phyloP scores from a whole-genome alignment of 2,329 filamentous ascomycete genomes.

The Ophiostoma sp. region DNA sequence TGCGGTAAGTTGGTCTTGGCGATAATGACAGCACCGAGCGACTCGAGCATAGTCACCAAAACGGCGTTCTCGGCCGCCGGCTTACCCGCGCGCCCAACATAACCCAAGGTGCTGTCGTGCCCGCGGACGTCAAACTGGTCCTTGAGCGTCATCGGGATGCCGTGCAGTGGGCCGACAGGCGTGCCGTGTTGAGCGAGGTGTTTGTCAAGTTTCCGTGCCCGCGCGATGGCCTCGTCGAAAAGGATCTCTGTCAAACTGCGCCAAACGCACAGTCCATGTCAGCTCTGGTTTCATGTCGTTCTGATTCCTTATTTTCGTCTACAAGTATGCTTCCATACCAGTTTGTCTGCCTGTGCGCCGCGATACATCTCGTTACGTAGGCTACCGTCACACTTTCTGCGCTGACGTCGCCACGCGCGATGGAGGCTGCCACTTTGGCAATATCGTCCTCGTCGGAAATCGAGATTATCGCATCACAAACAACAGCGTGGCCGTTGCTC shows the following conservation, averaged over 20 bases:
- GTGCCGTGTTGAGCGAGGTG: conserved; percentile 33
- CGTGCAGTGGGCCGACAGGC: conserved; percentile 41
- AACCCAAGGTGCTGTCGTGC: conserved; percentile 35
- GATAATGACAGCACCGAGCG: conserved; percentile 36
- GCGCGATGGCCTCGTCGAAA: conserved; percentile 37
- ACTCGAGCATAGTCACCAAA: conserved; percentile 34
- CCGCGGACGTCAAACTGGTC: conserved; percentile 38
- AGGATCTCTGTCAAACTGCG: conserved; percentile 45
- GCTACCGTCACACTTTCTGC: conserved; percentile 1
- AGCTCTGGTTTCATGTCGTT: too few relatives aligned
- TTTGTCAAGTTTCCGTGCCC: conserved; percentile 38
- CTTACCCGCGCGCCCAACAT: conserved; percentile 36
- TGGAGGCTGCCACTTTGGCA: not conserved
- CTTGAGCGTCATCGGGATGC: conserved; percentile 43
- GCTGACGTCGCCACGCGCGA: not conserved
- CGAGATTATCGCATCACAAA: too few relatives aligned
- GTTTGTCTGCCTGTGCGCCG: too few relatives aligned
- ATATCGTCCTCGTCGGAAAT: not conserved
- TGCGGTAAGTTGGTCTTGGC: conserved; percentile 36
- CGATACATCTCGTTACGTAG: conserved; percentile 23
- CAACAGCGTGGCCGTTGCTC: too few relatives aligned
- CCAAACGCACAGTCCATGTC: not conserved
- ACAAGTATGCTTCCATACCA: not conserved
- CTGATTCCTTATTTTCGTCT: not conserved
- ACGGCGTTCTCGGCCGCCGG: conserved; percentile 17